Conservation (phyloP, 306 rosid species). For the Geum urbanum region DNA sequence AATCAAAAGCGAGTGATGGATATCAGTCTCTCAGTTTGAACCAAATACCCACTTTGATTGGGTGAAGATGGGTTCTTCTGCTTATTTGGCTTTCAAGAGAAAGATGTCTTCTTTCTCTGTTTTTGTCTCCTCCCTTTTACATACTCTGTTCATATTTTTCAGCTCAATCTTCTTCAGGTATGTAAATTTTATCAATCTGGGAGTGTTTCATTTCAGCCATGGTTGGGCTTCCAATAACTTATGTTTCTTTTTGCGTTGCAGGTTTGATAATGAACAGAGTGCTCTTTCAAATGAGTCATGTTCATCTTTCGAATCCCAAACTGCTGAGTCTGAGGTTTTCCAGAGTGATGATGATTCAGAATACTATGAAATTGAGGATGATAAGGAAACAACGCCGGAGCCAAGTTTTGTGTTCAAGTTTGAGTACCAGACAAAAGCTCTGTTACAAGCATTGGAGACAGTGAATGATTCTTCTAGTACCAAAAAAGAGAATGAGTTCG, state of each 20-base stretch:
- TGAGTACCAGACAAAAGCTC: constrained; percentile 59
- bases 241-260: constrained; percentile 18
- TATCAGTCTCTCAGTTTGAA: constrained; percentile 1
- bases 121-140: constrained; percentile 42
- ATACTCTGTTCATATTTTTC: constrained; percentile 45
- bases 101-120: constrained; percentile 39
- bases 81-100: constrained; percentile 21
- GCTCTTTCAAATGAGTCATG: constrained; percentile 10
- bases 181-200: constrained; percentile 1
- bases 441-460: constrained; percentile 23
- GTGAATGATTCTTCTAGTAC: constrained; percentile 27
- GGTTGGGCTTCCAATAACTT: neutral
- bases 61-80: constrained; percentile 34
- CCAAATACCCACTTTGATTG: constrained; percentile 25
- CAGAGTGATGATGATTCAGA: constrained; percentile 9
- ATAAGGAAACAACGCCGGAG: constrained; percentile 20
- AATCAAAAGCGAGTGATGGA: constrained; percentile 34
- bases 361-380: constrained; percentile 24
- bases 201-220: neutral
- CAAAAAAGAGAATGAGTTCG: constrained; percentile 37
- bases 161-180: constrained; percentile 48
- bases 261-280: constrained; percentile 26
- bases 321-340: constrained; percentile 10
- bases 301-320: constrained; percentile 1
- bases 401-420: constrained; percentile 60